phyloP scores from a whole-genome alignment of 2,329 filamentous ascomycete genomes.

The Claviceps capensis region DNA sequence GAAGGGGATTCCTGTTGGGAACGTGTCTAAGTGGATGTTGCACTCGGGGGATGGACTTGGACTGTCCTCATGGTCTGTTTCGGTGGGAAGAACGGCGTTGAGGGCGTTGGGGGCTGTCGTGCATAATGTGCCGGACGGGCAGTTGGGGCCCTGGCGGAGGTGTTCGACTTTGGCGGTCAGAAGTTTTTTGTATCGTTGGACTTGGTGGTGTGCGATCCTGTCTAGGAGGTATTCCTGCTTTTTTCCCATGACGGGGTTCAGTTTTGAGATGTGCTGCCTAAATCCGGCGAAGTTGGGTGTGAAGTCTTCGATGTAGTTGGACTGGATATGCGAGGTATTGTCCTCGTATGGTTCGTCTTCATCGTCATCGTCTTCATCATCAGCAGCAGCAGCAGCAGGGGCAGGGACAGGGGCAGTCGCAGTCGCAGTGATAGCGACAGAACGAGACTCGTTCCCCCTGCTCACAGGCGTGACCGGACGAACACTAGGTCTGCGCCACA shows the following conservation, averaged over 20 bases:
- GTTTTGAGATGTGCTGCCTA: slow-evolving; percentile 52
- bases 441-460: slow-evolving; percentile 14
- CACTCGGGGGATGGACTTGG: slow-evolving; percentile 58
- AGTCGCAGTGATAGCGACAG: background rate
- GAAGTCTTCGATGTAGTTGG: slow-evolving; percentile 52
- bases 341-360: slow-evolving; percentile 44
- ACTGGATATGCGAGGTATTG: slow-evolving; percentile 45
- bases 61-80: slow-evolving; percentile 21
- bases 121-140: slow-evolving; percentile 49
- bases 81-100: too few relatives aligned
- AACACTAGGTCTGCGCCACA: slow-evolving; percentile 40
- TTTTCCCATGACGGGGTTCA: slow-evolving; percentile 57
- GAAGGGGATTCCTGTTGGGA: slow-evolving; percentile 67
- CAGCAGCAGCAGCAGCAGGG: background rate
- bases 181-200: slow-evolving; percentile 64
- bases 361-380: slow-evolving; percentile 19
- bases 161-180: slow-evolving; percentile 60
- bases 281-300: slow-evolving; percentile 66
- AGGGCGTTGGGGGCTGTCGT: slow-evolving; percentile 22
- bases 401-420: background rate
- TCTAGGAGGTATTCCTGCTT: slow-evolving; percentile 54
- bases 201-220: slow-evolving; percentile 70
- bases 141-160: slow-evolving; percentile 44
- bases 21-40: slow-evolving; percentile 56
- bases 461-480: slow-evolving; percentile 37